Base-by-base conservation (phyloP, 768 basidiomycete species). In the Rhodotorula kratochvilovae region DNA sequence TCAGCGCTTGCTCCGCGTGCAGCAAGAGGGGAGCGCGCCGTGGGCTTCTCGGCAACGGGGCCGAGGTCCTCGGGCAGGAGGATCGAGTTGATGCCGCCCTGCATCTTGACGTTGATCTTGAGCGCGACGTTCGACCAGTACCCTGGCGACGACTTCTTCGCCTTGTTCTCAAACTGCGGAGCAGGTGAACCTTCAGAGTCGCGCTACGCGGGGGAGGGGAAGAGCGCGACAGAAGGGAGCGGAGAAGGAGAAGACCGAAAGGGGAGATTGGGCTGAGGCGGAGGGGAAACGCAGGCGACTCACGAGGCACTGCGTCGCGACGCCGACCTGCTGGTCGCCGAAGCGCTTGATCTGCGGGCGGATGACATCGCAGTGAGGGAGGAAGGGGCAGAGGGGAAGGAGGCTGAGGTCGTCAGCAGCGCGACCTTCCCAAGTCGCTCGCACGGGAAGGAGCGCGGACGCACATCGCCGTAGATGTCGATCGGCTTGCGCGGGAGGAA, bases 261-360 rank as follows among this genome's bases (percentile, higher is more conserved):
- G n/a, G n/a, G n/a, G n/a, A n/a, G n/a, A n/a, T n/a, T n/a, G n/a
- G n/a, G n/a, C n/a, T n/a, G n/a, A n/a, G n/a, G n/a, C n/a, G n/a
- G n/a, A n/a, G n/a, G n/a, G n/a, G n/a, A n/a, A n/a, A n/a, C n/a
- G n/a, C n/a, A n/a, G n/a, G n/a, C n/a, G n/a, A n/a, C n/a, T n/a
- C n/a, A 71, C 60, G 57, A 76, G 27, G 66, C 72, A 74, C 63
- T 76, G 75, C 33, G 75, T 73, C 17, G 75, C 72, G 15, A 71
- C 68, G 36, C 75, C 75, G 46, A 61, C 35, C 23, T 53, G 46
- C 35, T 68, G 36, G 62, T 76, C 75, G 5, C 75, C 72, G n/a
- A 71, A 59, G 2, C 48, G 53, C 64, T 76, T 67, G 68, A 75
- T 67, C n/a, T 48, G 46, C 46, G 46, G 23, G 21, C 21, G n/a